Evolutionary conservation across 2,329 filamentous ascomycete species (phyloP), one percentile per base, ranked within the genome.

Genomic region (Malbranchea zuffiana): DNA sequence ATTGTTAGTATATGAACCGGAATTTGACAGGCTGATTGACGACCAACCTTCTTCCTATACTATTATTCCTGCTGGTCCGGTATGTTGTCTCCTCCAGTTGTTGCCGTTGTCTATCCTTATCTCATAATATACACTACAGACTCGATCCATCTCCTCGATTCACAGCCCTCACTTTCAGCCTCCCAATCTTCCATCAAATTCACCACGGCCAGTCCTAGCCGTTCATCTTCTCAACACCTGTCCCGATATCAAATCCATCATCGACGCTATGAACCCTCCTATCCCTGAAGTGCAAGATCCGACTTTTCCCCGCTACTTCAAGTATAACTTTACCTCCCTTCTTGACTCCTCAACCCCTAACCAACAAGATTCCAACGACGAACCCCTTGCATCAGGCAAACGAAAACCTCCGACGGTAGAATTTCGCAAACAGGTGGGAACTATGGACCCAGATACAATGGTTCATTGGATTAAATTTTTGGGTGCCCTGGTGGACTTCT

Each of bases 221-320:
- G 35, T 36, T 7, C 40, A 47, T 32, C 38, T 47, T 23, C 39
- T 41, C 23, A 38, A 43, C 15, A 44, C 42, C 16, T 47, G 44
- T 34, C 3, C 4, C 10, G 42, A 44, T 41, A 43, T 44, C 18
- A 11, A 31, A 29, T 30, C 37, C 12, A 32, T 42, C 12, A 35
- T 47, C 20, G 32, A 36, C 18, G 40, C 42, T 5, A 41, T 47
- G 40, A 45, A 44, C 20, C 42, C 42, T 27, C 25, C 6, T 10
- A 15, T 36, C 1, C 20, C 36, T 2, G 18, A 26, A 16, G 12
- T 24, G 7, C 4, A 13, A 12, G 30, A 32, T 12, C 35, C 31
- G n/a, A 31, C 21, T 17, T 16, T n/a, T 3, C 32, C 33, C 17
- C 25, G 4, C 12, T 44, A 39, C 32, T 46, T 39, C 26, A 46